Conservation (phyloP, 345 rosid species). For the Cardamine occulta region DNA sequence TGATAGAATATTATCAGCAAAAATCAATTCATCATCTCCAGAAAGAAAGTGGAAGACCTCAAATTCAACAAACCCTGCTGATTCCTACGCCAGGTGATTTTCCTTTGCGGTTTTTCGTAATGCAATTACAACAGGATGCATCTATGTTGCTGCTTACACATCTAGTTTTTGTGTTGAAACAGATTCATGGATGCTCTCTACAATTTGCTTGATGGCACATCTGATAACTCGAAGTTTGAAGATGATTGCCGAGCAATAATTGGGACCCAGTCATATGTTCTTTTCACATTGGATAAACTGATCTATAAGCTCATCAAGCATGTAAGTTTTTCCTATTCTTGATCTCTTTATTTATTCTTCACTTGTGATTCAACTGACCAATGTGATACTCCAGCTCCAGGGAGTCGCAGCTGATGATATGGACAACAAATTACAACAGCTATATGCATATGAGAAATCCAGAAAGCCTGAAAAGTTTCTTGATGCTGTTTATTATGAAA, state of each 20-base stretch:
- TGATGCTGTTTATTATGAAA: constrained; percentile 79
- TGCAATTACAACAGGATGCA: background rate
- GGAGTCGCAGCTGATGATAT: constrained; percentile 79
- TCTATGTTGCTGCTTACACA: constrained; percentile 27
- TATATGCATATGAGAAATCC: constrained; percentile 78
- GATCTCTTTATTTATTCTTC: background rate
- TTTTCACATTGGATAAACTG: constrained; percentile 93
- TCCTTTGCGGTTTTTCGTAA: background rate
- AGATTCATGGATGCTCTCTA: constrained; percentile 94
- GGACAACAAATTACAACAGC: constrained; percentile 88
- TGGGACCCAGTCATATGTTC: constrained; percentile 93
- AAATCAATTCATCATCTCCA: constrained; percentile 81
- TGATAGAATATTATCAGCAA: constrained; percentile 90
- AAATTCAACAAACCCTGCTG: constrained; percentile 64
- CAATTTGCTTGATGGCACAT: constrained; percentile 91
- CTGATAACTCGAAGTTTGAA: constrained; percentile 92
- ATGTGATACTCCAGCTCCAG: constrained; percentile 70
- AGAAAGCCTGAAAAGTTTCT: constrained; percentile 69
- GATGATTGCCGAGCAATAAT: constrained; percentile 96
- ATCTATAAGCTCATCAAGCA: constrained; percentile 90
- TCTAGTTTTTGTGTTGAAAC: constrained; percentile 30
- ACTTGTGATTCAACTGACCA: background rate
- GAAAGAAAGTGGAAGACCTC: constrained; percentile 91
- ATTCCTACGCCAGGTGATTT: constrained; percentile 82
- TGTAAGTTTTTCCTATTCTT: constrained; percentile 46